Evolutionary conservation across 2,329 filamentous ascomycete genomes (phyloP).

Genomic region (Metarhizium guizhouense): DNA sequence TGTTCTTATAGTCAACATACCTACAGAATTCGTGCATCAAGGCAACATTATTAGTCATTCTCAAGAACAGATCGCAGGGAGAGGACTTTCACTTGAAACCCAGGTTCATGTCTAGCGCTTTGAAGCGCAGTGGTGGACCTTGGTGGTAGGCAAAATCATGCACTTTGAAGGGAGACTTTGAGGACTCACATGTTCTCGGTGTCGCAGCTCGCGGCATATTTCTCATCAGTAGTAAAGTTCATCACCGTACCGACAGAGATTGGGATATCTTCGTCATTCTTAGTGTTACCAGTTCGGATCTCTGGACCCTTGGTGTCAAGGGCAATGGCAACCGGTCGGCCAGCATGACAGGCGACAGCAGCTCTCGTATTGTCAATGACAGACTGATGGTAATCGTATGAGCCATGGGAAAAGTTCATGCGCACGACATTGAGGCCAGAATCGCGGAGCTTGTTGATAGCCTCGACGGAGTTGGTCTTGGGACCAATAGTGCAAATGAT

Average conservation of each 20-base stretch:
- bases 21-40: slow-evolving; percentile 29
- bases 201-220: slow-evolving; percentile 77
- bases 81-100: not conserved
- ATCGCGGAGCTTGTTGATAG: slow-evolving; percentile 87
- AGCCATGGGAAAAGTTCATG: slow-evolving; percentile 90
- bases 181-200: slow-evolving; percentile 80
- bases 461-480: slow-evolving; percentile 97
- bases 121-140: not conserved
- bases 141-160: not conserved
- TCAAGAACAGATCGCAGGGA: not conserved
- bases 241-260: slow-evolving; percentile 76
- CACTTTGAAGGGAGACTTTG: not conserved
- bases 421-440: slow-evolving; percentile 95
- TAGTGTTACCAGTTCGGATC: slow-evolving; percentile 57
- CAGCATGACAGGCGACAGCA: slow-evolving; percentile 67
- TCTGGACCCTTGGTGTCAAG: slow-evolving; percentile 63
- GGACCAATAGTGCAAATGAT: slow-evolving; percentile 99
- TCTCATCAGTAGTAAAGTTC: slow-evolving; percentile 94
- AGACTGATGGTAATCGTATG: slow-evolving; percentile 93
- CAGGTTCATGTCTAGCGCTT: not conserved
- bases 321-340: slow-evolving; percentile 90
- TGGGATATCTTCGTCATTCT: slow-evolving; percentile 82
- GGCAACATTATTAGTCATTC: not conserved
- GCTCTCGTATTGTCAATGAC: slow-evolving; percentile 93
- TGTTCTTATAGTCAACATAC: slow-evolving; percentile 99